Evolutionary conservation across 345 rosid genomes (phyloP), one percentile per base, ranked within the genome.

Genomic region (Carallia brachiata): DNA sequence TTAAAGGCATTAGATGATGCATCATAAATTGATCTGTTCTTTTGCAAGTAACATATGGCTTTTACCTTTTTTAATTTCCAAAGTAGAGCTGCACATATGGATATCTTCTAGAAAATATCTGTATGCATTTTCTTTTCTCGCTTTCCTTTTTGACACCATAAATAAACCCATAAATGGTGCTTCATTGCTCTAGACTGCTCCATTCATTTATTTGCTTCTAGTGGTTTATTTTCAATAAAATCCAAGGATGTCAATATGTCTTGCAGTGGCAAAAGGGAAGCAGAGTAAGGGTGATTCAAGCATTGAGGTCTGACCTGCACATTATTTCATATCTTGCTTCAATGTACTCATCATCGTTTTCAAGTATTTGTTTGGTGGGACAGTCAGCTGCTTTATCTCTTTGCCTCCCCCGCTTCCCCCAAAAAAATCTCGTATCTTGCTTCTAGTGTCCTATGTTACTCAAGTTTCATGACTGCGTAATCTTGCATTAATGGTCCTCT

Each of bases 221-320:
- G 50, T 44, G 3, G 50, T 44, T 44, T 44, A 12, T 44, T 44
- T 44, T 15, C 39, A 18, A 36, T 57, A 63, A 55, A 44, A 44
- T 65, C 30, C 58, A 19, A 62, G 59, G 47, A 27, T 54, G 31
- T 50, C 27, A 23, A 19, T 70, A 53, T 78, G 69, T 74, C 54
- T 78, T 85, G 86, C 92, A 90, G 97, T 67, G 70, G 64, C 84
- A 15, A 90, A 84, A 75, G 93, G 97, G 74, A 90, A 84, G 89
- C 92, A 89, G 88, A 86, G 97, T 73, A 90, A 88, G 86, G 76
- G 67, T 67, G 97, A 95, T 55, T 80, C 93, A 30, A 84, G 87
- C 36, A 69, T 78, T 76, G 97, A 95, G 99, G 97, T 92, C 36
- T 62, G 86, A 70, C 77, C 78, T 76, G 68, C 69, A 30, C 44